phyloP scores from a whole-genome alignment of 805 yeast genomes.

The Starmerella apis region DNA sequence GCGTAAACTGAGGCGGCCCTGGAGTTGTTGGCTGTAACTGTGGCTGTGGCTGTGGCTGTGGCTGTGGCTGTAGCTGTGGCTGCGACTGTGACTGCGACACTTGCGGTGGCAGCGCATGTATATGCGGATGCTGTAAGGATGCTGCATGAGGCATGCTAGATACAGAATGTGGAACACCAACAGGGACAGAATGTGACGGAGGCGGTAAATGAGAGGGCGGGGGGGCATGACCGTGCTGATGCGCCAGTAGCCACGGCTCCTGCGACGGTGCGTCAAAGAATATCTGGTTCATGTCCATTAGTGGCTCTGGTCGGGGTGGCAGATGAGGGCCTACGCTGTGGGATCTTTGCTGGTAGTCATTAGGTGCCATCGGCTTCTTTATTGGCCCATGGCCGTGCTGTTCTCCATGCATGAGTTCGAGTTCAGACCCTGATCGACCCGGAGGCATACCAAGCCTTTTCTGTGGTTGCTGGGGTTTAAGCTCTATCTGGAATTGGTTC shows the following conservation, averaged over 20 bases:
- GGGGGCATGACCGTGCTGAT: not conserved
- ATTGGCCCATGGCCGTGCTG: not conserved
- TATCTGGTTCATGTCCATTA: not conserved
- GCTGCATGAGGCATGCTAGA: not conserved
- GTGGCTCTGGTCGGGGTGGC: not conserved
- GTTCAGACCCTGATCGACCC: not conserved
- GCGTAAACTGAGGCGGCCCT: not conserved
- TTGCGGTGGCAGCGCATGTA: conserved; percentile 2
- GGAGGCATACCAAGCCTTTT: not conserved
- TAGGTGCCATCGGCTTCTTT: not conserved
- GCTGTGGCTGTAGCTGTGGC: not conserved
- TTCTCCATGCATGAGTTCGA: not conserved
- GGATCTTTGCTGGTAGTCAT: not conserved
- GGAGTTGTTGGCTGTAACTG: not conserved
- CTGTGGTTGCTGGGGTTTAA: conserved; percentile 19
- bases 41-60: conserved; percentile 5
- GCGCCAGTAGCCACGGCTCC: not conserved
- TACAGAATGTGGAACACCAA: not conserved
- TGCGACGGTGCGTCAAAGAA: not conserved
- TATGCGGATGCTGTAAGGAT: not conserved
- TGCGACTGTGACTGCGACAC: not conserved
- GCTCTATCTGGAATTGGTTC: conserved; percentile 29
- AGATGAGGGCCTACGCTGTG: not conserved
- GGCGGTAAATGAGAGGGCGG: not conserved
- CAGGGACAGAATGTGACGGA: not conserved